Percentiles rank a stretch among this genome's conserved stretches.
Conservation (phyloP, 179 eudicot species). For the Beta macrorhiza region DNA sequence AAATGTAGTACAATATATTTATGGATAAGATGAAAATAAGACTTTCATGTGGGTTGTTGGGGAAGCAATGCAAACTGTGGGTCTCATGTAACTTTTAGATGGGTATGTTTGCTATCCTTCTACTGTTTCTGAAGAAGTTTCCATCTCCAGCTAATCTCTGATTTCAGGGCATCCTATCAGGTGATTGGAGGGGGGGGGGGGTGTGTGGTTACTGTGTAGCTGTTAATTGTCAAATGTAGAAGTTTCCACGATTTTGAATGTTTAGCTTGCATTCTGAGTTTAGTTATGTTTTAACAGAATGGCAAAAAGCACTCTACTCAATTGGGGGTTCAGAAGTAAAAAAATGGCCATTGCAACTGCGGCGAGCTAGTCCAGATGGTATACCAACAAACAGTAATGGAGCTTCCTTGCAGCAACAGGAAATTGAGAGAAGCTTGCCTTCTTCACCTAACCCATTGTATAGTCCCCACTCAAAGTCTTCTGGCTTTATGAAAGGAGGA, state of each 20-base stretch:
- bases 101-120: not conserved
- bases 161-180: not conserved
- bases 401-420: slow-evolving; percentile 77
- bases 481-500: slow-evolving; percentile 76
- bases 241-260: too few relatives aligned
- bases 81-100: not conserved
- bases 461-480: slow-evolving; percentile 66
- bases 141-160: not conserved
- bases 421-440: slow-evolving; percentile 73
- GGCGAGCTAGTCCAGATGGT: slow-evolving; percentile 79
- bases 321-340: slow-evolving; percentile 88
- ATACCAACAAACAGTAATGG: slow-evolving; percentile 69
- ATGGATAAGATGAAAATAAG: not conserved
- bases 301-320: slow-evolving; percentile 94
- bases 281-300: slow-evolving; percentile 49
- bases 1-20: not conserved
- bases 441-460: slow-evolving; percentile 80
- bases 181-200: not conserved
- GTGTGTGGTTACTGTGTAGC: not conserved
- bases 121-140: not conserved
- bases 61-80: not conserved
- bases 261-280: too few relatives aligned
- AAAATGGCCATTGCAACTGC: slow-evolving; percentile 91
- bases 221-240: not conserved
- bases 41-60: not conserved